Evolutionary conservation across 257 asterid species (phyloP).

Genomic region (Cinchona pubescens): DNA sequence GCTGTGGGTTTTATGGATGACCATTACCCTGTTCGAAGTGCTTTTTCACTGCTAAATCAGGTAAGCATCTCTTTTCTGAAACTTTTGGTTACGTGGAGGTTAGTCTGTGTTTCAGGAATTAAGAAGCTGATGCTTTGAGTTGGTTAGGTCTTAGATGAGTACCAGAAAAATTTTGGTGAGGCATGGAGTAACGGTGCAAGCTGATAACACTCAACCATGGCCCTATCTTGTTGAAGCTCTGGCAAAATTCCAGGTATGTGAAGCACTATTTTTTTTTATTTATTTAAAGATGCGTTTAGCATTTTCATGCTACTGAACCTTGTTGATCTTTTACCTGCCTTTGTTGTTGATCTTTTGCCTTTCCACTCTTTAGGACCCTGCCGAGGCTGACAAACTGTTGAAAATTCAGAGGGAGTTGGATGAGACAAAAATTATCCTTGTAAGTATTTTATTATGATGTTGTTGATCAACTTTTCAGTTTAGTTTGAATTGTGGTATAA

Average conservation of each 20-base stretch:
- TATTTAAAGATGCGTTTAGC: not conserved
- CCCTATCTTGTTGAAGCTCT: conserved; percentile 72
- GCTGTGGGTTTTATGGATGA: conserved; percentile 92
- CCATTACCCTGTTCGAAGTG: conserved; percentile 88
- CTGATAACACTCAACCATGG: conserved; percentile 65
- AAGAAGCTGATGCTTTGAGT: not conserved
- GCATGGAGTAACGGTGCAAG: conserved; percentile 68
- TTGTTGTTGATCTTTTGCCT: conserved; percentile 2
- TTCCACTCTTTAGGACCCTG: conserved; percentile 63
- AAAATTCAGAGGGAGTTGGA: conserved; percentile 90
- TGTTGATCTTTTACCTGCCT: not conserved
- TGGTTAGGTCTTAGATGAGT: conserved; percentile 77
- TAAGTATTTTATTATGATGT: conserved; percentile 37
- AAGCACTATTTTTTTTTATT: not conserved
- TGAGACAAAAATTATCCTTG: conserved; percentile 94
- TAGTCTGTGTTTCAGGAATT: not conserved
- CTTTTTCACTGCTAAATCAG: conserved; percentile 87
- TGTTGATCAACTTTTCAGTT: not conserved
- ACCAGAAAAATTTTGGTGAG: conserved; percentile 78
- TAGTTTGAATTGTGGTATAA: conserved; percentile 1
- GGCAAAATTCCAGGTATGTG: conserved; percentile 45
- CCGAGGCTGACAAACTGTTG: conserved; percentile 94
- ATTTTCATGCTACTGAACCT: not conserved
- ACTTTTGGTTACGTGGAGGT: conserved; percentile 1
- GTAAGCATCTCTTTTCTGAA: conserved; percentile 26